phyloP scores from a whole-genome alignment of 1,284 basidiomycete species.

The Salmacisia buchloeana region DNA sequence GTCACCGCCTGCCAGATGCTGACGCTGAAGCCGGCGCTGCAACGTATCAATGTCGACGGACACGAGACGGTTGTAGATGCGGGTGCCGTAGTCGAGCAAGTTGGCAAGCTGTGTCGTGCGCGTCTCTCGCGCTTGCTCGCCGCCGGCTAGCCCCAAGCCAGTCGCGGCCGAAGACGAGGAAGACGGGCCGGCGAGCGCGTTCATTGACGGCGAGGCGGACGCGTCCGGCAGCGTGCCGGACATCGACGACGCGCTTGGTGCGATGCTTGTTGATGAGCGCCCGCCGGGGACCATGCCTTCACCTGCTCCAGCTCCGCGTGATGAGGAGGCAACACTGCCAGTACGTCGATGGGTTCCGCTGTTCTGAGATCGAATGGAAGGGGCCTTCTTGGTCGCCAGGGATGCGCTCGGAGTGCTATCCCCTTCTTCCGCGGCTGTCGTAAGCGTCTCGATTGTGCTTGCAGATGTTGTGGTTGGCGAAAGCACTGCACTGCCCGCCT shows the following conservation, averaged over 20 bases:
- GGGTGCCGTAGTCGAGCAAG: conserved; percentile 67
- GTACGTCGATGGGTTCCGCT: background rate
- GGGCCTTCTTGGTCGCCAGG: background rate
- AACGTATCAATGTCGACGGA: conserved; percentile 82
- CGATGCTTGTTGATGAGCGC: background rate
- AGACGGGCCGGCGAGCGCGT: no score
- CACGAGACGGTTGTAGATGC: conserved; percentile 65
- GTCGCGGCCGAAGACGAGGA: no score
- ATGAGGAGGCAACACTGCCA: conserved; percentile 7
- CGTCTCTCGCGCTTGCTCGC: conserved; percentile 21
- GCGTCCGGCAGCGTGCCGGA: no score
- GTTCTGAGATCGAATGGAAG: background rate
- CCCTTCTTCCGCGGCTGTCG: background rate
- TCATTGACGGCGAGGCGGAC: no score
- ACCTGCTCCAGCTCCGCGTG: background rate
- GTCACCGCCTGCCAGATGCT: conserved; percentile 74
- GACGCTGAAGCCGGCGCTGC: conserved; percentile 81
- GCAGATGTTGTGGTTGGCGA: conserved; percentile 8
- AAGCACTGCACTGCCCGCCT: background rate
- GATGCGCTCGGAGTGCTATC: background rate
- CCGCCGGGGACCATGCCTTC: background rate
- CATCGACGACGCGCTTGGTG: background rate
- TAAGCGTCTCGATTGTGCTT: background rate
- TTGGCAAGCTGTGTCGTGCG: conserved; percentile 54
- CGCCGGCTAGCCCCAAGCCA: no score